Evolutionary conservation across 768 basidiomycete genomes (phyloP).

Genomic region (Gloeophyllum trabeum): DNA sequence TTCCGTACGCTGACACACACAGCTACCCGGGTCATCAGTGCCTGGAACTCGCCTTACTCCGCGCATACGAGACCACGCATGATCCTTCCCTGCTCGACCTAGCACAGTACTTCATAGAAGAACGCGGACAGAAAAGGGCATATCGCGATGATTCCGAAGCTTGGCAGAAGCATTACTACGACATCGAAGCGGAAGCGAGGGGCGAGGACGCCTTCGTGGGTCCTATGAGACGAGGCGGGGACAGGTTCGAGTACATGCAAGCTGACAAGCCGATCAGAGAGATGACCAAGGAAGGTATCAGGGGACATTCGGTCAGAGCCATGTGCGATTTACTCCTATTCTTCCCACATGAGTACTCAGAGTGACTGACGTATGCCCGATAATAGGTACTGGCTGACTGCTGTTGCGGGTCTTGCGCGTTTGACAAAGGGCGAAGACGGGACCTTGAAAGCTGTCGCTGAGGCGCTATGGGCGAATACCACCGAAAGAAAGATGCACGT

Average conservation of each 20-base stretch:
- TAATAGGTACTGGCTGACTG: slow-evolving; percentile 12
- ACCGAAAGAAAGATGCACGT: slow-evolving; percentile 11
- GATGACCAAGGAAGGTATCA: slow-evolving; percentile 2
- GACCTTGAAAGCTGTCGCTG: slow-evolving; percentile 3
- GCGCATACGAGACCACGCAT: slow-evolving; percentile 6
- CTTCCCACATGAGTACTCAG: not conserved
- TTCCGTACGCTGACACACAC: not conserved
- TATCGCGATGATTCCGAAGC: too few relatives aligned
- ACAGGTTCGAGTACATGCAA: slow-evolving; percentile 9
- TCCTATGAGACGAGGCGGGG: slow-evolving; percentile 5
- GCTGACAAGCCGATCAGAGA: slow-evolving; percentile 8
- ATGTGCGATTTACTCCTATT: slow-evolving; percentile 5
- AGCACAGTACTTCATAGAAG: slow-evolving; percentile 11
- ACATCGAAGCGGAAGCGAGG: slow-evolving; percentile 9
- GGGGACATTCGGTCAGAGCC: slow-evolving; percentile 11
- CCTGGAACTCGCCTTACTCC: slow-evolving; percentile 10
- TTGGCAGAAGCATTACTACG: slow-evolving; percentile 11
- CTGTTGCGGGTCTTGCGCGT: slow-evolving; percentile 8
- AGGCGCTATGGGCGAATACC: slow-evolving; percentile 7
- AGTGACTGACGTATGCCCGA: not conserved
- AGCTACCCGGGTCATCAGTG: slow-evolving; percentile 14
- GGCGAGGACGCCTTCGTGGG: slow-evolving; percentile 8
- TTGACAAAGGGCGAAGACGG: slow-evolving; percentile 7
- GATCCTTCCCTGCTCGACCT: slow-evolving; percentile 5
- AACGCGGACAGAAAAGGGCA: slow-evolving; percentile 7